Evolutionary conservation across 2,329 filamentous ascomycete species (phyloP).

Genomic region (Fusarium proliferatum): DNA sequence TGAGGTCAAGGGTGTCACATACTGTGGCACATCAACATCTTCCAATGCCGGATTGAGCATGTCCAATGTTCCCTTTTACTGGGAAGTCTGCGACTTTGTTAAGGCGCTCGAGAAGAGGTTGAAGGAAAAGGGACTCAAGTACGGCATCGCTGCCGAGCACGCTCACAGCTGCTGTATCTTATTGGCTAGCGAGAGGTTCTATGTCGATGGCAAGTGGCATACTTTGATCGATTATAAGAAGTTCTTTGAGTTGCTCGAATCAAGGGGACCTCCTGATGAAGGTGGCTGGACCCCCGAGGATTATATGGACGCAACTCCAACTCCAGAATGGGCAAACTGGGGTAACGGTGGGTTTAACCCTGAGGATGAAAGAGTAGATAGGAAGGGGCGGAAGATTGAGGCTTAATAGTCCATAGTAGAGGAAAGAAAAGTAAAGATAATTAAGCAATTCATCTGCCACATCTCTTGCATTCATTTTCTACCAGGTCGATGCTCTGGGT

Average conservation of each 20-base stretch:
- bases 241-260: constrained; percentile 86
- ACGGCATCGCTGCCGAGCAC: constrained; percentile 95
- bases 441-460: background rate
- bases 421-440: constrained; percentile 6
- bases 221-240: constrained; percentile 89
- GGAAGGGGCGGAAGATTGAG: constrained; percentile 79
- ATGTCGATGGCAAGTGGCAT: constrained; percentile 83
- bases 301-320: constrained; percentile 19
- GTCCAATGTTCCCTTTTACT: constrained; percentile 97
- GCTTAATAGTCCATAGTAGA: constrained; percentile 25
- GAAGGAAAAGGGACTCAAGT: constrained; percentile 75
- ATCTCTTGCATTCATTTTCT: background rate
- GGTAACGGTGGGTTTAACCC: constrained; percentile 96
- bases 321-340: constrained; percentile 92
- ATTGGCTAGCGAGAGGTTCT: constrained; percentile 84
- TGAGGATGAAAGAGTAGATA: constrained; percentile 84
- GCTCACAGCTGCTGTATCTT: constrained; percentile 94
- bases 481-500: background rate
- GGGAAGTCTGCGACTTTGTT: constrained; percentile 87
- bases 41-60: constrained; percentile 90
- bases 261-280: constrained; percentile 66
- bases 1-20: constrained; percentile 96
- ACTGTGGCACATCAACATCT: constrained; percentile 90
- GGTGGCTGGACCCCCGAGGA: constrained; percentile 62
- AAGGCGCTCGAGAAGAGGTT: constrained; percentile 78